Evolutionary conservation across 768 basidiomycete genomes (phyloP), one percentile per base, ranked within the genome.

Genomic region (Kwoniella shandongensis): DNA sequence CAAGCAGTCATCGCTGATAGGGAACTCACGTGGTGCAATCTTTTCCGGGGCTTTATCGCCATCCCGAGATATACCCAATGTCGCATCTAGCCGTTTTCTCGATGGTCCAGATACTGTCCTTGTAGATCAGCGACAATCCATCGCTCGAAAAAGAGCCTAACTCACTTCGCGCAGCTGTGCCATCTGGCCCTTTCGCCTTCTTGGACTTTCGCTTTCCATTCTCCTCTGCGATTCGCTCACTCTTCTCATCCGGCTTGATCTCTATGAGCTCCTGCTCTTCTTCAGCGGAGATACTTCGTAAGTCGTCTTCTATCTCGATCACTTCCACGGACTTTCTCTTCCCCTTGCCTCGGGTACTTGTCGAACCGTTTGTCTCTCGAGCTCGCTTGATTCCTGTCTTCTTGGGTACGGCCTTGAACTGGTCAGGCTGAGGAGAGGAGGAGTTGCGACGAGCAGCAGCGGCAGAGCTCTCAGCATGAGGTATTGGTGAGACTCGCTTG

Each of bases 31-130:
- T 13, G 61, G 60, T 18, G 35, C 42, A 20, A 66, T 66, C 54
- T 66, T 66, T 29, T 66, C 65, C n/a, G 62, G 61, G 8, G 61
- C 39, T 36, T 60, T 52, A 11, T 57, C 54, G 13, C 48, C 57
- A n/a, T 36, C 29, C 12, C 47, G 46, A 18, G 44, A 39, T 4
- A 59, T 46, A 25, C 62, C 58, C 26, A 55, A 26, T 4, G 40
- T 36, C 5, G 50, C 45, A 26, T 56, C 63, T 20, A 55, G 27
- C 27, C 27, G n/a, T 23, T 56, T 64, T 17, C 54, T 46, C n/a
- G 35, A 32, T 39, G 26, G 47, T 5, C 36, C 57, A 8, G 54
- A 30, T 25, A 15, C 54, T 46, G 26, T 8, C 22, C 29, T 51
- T 39, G 25, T 11, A 18, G 36, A 35, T 11, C 10, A 20, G 17